Evolutionary conservation across 2,329 filamentous ascomycete species (phyloP).

Genomic region (Scytalidium sp.): DNA sequence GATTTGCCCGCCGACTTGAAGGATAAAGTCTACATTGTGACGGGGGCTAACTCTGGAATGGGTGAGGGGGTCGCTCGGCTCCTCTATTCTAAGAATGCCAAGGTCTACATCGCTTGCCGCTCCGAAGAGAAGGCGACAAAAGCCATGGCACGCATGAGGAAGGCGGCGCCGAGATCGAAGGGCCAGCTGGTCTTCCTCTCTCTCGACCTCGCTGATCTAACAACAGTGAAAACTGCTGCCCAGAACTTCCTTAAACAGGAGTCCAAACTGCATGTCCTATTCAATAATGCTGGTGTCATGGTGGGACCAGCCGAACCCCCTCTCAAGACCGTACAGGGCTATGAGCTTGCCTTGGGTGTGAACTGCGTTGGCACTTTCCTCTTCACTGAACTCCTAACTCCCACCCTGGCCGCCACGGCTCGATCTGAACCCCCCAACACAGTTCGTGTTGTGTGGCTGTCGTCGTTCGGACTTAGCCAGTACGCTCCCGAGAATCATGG

Average conservation of each 20-base stretch:
- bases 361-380: constrained; percentile 30
- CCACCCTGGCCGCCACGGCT: constrained; percentile 23
- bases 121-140: constrained; percentile 31
- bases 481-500: too few relatives aligned
- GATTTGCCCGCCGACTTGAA: constrained; percentile 22
- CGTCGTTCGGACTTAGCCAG: constrained; percentile 22
- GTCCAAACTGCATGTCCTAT: constrained; percentile 33
- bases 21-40: constrained; percentile 18
- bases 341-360: constrained; percentile 28
- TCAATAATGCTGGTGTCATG: constrained; percentile 35
- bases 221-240: constrained; percentile 30
- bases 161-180: constrained; percentile 15
- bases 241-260: constrained; percentile 30
- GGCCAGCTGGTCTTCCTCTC: constrained; percentile 32
- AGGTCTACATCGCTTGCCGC: constrained; percentile 38
- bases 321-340: constrained; percentile 24
- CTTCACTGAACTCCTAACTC: constrained; percentile 28
- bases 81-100: constrained; percentile 35
- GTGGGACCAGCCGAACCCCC: constrained; percentile 26
- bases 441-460: constrained; percentile 27
- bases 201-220: constrained; percentile 33
- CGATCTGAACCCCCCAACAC: constrained; percentile 10
- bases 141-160: constrained; percentile 34
- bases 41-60: constrained; percentile 28
- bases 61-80: constrained; percentile 32